Evolutionary conservation across 148 eudicot genomes (phyloP), one percentile per base, ranked within the genome.

Genomic region (Cornus kousa): DNA sequence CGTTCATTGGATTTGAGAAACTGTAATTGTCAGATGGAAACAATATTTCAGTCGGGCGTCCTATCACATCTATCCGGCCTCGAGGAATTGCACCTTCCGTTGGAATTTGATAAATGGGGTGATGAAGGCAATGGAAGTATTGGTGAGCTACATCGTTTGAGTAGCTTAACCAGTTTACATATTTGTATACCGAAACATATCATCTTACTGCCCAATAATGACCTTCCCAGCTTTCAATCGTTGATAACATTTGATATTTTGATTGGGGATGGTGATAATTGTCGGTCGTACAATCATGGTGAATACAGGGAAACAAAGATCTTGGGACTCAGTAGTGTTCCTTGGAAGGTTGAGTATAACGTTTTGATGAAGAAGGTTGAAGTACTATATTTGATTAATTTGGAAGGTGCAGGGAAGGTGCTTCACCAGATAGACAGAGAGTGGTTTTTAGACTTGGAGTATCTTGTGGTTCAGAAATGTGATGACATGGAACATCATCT

Each of bases 21-120:
- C 37, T 33, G 37, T 20, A 8, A 39, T 28, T 57, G 74, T 70
- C 2, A 23, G 7, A 0, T 0, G 0, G 53, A 0, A 23, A 53
- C 24, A 22, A n/a, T n/a, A n/a, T 70, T 78, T 60, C 80, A 74
- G 22, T 35, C 60, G 23, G 72, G 64, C 19, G 39, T 78, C 11
- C 6, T 59, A 23, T 70, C 80, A 59, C 37, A 16, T 7, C 57
- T 78, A 46, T 22, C 5, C 0, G 1, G 2, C 32, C 31, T 78
- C 5, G 74, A 78, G 28, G 67, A 70, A 33, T 57, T 78, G 31
- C 33, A 78, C 31, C 11, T 78, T 33, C n/a, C 70, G n/a, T 0
- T 8, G 3, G 0, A 9, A 2, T 77, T 77, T 68, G 66, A 11
- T 13, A 0, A 67, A 14, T 66, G 79, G 72, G 59, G 5, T 13